Base-by-base conservation (phyloP, 2,329 filamentous ascomycete species). In the Pseudonectria buxi region DNA sequence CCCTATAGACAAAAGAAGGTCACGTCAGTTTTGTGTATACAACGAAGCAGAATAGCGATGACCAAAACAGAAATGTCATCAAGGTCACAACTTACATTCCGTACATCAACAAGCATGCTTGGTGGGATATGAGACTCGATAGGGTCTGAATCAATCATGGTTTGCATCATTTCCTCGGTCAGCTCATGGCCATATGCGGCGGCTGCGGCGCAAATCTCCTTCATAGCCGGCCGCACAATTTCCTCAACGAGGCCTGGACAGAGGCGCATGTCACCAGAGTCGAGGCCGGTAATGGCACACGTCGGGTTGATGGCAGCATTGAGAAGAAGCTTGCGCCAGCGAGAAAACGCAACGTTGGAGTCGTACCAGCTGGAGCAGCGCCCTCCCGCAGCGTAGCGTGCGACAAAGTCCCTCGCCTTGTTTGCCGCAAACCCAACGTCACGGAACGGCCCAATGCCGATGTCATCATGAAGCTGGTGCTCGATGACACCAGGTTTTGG, bases 271-370 rank as follows among this genome's bases (percentile, higher is more conserved):
- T 51, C 46, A 2, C 48, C 46, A 14, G 49, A 48, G 14, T 51
- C 49, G 5, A 51, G 35, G 14, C 24, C 33, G 3, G 46, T 39
- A 10, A 51, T 24, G 22, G 49, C 49, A 31, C 40, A 42, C n/a
- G 44, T 40, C 10, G 49, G 48, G 28, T 51, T 51, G 24, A 50
- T 45, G 11, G 44, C 40, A 9, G 48, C 48, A 15, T 51, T 51
- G 32, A 50, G 51, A 22, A 51, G 46, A 7, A 51, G 44, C 16
- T 51, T 51, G 26, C 41, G 36, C 48, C 49, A 51, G 25, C 49
- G 46, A 4, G 48, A 51, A 12, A 50, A 43, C 10, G 40, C 24
- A n/a, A 51, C 48, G 14, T 50, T 33, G 14, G 43, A 26, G 29
- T 51, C 49, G 15, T 39, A 46, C 32, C 43, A 40, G 12, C 37